phyloP scores from a whole-genome alignment of 192 early-diverging fungal genomes.

The Gryganskiella cystojenkinii region DNA sequence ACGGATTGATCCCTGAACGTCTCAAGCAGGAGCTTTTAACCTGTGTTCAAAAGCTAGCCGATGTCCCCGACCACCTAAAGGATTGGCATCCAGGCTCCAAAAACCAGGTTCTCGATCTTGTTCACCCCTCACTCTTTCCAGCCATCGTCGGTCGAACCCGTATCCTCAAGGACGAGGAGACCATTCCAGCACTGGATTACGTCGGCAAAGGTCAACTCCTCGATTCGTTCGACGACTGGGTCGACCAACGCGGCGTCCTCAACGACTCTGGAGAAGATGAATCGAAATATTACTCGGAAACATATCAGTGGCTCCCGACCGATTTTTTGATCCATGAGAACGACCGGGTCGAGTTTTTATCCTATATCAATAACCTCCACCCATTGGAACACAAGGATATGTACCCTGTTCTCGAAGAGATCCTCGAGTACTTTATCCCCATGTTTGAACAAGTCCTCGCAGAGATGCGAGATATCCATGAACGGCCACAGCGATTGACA shows the following conservation, averaged over 20 bases:
- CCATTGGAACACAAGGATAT: slow-evolving; percentile 58
- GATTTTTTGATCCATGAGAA: slow-evolving; percentile 65
- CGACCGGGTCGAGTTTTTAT: slow-evolving; percentile 58
- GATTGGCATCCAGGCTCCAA: slow-evolving; percentile 61
- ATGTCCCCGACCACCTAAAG: slow-evolving; percentile 25
- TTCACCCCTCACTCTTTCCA: slow-evolving; percentile 39
- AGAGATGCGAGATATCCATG: slow-evolving; percentile 11
- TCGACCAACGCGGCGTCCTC: too few species aligned
- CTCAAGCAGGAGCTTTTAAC: slow-evolving; percentile 2
- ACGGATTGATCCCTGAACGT: too few species aligned
- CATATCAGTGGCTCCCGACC: slow-evolving; percentile 74
- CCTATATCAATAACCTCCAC: slow-evolving; percentile 85
- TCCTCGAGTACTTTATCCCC: slow-evolving; percentile 69
- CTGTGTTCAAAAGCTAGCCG: slow-evolving; percentile 12
- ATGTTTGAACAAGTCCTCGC: slow-evolving; percentile 68
- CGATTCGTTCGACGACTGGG: too few species aligned
- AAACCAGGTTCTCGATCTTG: slow-evolving; percentile 57
- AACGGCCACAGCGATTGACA: background rate
- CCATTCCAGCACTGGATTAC: too few species aligned
- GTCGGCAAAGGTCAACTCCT: too few species aligned
- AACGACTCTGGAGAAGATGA: too few species aligned
- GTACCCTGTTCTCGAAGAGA: slow-evolving; percentile 61
- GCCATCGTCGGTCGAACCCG: too few species aligned
- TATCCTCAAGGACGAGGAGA: too few species aligned
- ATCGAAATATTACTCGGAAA: slow-evolving; percentile 12